These are phyloP conservation scores for Russula sp. DNA, from an alignment of 768 basidiomycete species.

Conservation along the genomic window DNA sequence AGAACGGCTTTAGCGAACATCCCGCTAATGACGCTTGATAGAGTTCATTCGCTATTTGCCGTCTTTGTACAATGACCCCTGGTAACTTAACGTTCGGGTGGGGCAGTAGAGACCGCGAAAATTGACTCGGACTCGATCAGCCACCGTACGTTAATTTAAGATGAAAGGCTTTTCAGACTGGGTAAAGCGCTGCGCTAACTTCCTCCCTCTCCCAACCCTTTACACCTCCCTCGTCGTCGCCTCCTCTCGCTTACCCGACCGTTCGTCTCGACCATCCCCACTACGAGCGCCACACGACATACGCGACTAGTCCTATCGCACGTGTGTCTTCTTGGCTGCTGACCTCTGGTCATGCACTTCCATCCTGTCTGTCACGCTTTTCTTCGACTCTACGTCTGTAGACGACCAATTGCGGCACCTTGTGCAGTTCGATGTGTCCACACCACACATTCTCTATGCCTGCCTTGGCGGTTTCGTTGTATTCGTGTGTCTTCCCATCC, in stretches of 20 bases:
- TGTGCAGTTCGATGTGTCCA: conserved; percentile 55
- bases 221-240: neutral
- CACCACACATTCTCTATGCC: conserved; percentile 73
- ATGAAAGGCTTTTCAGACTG: neutral
- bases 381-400: neutral
- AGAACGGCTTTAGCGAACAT: neutral
- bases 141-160: neutral
- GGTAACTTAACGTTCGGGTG: no score
- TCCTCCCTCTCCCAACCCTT: neutral
- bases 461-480: conserved; percentile 81
- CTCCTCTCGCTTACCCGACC: neutral
- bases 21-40: no score
- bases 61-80: no score
- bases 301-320: neutral
- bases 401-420: conserved; percentile 12
- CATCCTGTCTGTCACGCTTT: conserved; percentile 43
- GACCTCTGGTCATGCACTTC: conserved; percentile 42
- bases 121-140: neutral
- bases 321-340: neutral
- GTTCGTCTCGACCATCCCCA: conserved; percentile 4
- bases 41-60: no score
- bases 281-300: conserved; percentile 3
- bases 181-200: neutral
- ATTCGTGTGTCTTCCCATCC: conserved; percentile 45
- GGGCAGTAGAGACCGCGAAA: neutral